Percentiles rank a stretch among this genome's conserved stretches.
Evolutionary conservation across 73 alveolate genomes (phyloP).

Genomic region (Symbiodinium natans): DNA sequence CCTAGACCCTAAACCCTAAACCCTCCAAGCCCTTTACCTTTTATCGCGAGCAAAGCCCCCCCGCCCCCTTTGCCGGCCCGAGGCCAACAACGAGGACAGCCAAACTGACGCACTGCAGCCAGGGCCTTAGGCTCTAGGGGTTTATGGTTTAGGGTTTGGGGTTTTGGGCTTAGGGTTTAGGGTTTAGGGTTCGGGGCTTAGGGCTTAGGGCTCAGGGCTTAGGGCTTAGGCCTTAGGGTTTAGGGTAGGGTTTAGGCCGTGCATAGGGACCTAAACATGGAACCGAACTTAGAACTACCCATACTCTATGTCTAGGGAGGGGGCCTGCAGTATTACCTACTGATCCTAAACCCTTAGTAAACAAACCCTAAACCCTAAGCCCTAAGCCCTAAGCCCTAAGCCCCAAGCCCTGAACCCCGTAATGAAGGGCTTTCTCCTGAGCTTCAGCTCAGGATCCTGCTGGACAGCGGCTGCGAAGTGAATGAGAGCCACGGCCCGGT

Average conservation of each 20-base stretch:
- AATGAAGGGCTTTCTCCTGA: neutral
- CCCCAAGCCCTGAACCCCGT: neutral
- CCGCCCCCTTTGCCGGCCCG: neutral
- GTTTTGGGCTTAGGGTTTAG: neutral
- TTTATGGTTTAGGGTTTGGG: neutral
- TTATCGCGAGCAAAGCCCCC: no score
- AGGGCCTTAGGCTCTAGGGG: neutral
- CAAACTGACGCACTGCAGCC: neutral
- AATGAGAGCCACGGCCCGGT: neutral
- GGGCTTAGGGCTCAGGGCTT: no score
- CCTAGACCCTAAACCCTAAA: neutral
- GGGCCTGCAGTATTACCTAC: no score
- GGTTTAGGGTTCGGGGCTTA: neutral
- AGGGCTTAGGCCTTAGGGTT: no score
- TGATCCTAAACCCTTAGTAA: no score
- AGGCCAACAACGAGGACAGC: neutral
- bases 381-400: neutral
- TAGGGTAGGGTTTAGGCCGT: no score
- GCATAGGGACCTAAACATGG: no score
- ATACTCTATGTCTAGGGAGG: no score
- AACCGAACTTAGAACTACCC: no score
- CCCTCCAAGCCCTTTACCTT: neutral
- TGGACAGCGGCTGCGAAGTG: neutral
- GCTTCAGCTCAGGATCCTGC: neutral
- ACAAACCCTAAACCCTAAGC: neutral